Evolutionary conservation across 345 rosid genomes (phyloP), one percentile per base, ranked within the genome.

Genomic region (Populus tremula): DNA sequence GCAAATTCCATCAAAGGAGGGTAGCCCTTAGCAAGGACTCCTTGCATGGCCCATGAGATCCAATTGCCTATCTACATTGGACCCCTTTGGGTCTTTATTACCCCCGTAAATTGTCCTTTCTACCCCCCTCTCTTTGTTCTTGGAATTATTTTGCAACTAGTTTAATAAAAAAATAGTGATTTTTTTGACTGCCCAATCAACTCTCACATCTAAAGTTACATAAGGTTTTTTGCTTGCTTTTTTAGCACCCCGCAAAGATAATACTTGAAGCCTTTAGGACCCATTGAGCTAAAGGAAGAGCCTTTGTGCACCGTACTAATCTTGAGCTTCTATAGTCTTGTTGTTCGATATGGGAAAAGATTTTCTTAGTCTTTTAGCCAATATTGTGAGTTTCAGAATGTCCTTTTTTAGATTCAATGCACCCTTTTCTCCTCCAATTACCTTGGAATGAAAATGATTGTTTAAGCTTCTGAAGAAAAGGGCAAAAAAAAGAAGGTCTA

Each of bases 41-140:
- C 16, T 27, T 53, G 9, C 25, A 59, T 80, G 86, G 79, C 82
- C 85, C 80, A 72, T 61, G 67, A 67, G 69, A 74, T 74, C 80
- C 61, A 71, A 61, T 36, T 73, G 70, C 43, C 81, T 2, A 73
- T 38, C 81, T 66, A 7, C 16, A 18, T 41, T 76, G 88, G 78
- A 73, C 80, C 80, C 82, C 70, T 69, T 80, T 16, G 62, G 77
- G 83, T 78, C 81, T 81, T 83, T 78, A 75, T 76, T 74, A 56
- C 76, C 59, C 72, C 72, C 61, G 62, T 69, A 77, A 75, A 70
- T 49, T 78, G 78, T 80, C 75, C 23, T 73, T 71, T 82, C 78
- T n/a, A 11, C 21, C 31, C 11, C 62, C n/a, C 62, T 41, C 14
- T 41, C 4, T 38, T 18, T 27, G 5, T 31, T 59, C 63, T n/a